Percentiles rank a stretch among this genome's conserved stretches.
These are phyloP conservation scores for Coemansia sp. DNA, from an alignment of 192 early-diverging fungal genomes.

Conservation along the genomic window DNA sequence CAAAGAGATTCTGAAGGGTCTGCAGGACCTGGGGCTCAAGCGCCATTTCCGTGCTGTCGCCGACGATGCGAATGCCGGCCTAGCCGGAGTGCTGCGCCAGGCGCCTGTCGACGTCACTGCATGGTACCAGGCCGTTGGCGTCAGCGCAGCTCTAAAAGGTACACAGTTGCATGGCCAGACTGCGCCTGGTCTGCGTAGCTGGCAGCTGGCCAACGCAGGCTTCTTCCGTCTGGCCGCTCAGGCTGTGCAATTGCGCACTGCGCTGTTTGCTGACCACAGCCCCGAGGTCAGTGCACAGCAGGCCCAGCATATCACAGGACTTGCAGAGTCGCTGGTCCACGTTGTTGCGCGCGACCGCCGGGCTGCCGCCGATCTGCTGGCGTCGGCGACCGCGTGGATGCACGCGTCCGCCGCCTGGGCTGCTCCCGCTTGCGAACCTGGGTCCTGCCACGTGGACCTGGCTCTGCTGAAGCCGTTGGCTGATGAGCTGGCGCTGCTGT, in stretches of 20 bases:
- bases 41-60: slow-evolving; percentile 17
- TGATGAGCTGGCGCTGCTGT: slow-evolving; percentile 11
- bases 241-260: slow-evolving; percentile 34
- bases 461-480: slow-evolving; percentile 11
- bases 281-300: slow-evolving; percentile 34
- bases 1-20: slow-evolving; percentile 41
- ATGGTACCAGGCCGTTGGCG: slow-evolving; percentile 10
- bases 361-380: slow-evolving; percentile 22
- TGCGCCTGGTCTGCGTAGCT: slow-evolving; percentile 4
- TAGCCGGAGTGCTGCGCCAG: slow-evolving; percentile 15
- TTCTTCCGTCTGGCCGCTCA: slow-evolving; percentile 37
- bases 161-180: slow-evolving; percentile 1
- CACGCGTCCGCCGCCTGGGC: slow-evolving; percentile 6
- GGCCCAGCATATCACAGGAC: slow-evolving; percentile 19
- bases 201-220: slow-evolving; percentile 28
- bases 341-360: slow-evolving; percentile 23
- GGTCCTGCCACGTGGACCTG: not conserved
- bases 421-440: not conserved
- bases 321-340: slow-evolving; percentile 28
- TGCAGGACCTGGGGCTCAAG: slow-evolving; percentile 44
- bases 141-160: slow-evolving; percentile 5
- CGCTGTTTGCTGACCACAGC: slow-evolving; percentile 32
- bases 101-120: slow-evolving; percentile 20
- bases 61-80: not conserved
- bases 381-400: slow-evolving; percentile 29